phyloP scores from a whole-genome alignment of 139 green algal species.

The Asterochloris sp. region DNA sequence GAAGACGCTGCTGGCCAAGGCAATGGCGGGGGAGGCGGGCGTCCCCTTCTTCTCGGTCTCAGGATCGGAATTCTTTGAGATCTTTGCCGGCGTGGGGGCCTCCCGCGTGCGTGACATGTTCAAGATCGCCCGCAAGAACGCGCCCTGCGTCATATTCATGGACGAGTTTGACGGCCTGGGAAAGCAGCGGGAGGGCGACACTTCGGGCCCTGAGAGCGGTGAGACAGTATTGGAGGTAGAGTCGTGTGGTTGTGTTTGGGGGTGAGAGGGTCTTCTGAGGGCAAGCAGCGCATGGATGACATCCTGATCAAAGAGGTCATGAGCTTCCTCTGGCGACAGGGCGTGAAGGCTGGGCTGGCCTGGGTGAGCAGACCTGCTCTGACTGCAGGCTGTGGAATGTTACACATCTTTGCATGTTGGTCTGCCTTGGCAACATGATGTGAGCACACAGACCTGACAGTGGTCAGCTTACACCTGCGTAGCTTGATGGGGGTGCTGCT shows the following conservation, averaged over 20 bases:
- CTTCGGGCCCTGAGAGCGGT: constrained; percentile 59
- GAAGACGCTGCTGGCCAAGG: constrained; percentile 67
- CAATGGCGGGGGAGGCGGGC: constrained; percentile 74
- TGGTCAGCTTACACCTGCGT: too few species aligned
- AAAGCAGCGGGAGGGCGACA: constrained; percentile 45
- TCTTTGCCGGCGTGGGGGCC: constrained; percentile 69
- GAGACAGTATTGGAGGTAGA: background rate
- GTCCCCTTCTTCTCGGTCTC: constrained; percentile 62
- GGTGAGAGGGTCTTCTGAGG: too few species aligned
- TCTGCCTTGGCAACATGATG: too few species aligned
- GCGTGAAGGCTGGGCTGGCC: too few species aligned
- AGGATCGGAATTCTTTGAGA: constrained; percentile 66
- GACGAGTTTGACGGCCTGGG: constrained; percentile 97
- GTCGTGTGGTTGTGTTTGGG: background rate
- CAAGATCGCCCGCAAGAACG: constrained; percentile 27
- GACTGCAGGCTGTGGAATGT: too few species aligned
- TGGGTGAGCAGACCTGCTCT: too few species aligned
- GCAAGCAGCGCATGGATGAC: too few species aligned
- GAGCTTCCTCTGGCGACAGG: too few species aligned
- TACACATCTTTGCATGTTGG: too few species aligned
- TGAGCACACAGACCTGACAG: too few species aligned
- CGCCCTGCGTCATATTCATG: constrained; percentile 95
- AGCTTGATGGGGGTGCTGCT: too few species aligned
- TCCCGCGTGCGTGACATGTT: constrained; percentile 67
- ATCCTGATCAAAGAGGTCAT: too few species aligned